Evolutionary conservation across 1,139 yeast genomes (phyloP), one percentile per base, ranked within the genome.

Genomic region (Zygoascus sp.): DNA sequence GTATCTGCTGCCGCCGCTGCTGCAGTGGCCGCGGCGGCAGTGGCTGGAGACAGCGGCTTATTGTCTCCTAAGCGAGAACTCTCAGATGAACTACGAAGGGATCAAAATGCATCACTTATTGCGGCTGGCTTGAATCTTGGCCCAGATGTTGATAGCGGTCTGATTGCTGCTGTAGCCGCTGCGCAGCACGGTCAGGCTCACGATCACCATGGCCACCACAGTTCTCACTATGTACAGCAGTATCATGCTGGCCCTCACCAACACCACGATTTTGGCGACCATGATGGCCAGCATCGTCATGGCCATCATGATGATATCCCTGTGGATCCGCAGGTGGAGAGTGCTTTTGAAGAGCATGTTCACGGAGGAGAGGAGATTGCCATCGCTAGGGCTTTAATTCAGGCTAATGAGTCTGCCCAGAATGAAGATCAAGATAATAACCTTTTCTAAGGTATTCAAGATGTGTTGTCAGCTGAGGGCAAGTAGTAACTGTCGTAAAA

Each of bases 151-250:
- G 63, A 71, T 10, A 58, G 64, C 11, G 80, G 80, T 42, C 74
- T 81, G 10, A 75, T 81, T 49, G 87, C 84, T 0, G 86, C 81
- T 2, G 84, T 81, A 2, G 84, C 80, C 54, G 80, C 81, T 40
- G 85, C 81, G 34, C 55, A 58, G 27, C 54, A 54, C 2, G 52
- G 49, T 5, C 55, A 54, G 25, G 52, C 38, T 2, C 50, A 45
- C 20, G 53, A 46, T 8, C 48, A 44, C 13, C 49, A 43, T 5
- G 44, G 38, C 8, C 50, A 45, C 19, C 44, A 41, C n/a, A 37
- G 23, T 38, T 20, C 43, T 13, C 43, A 40, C 17, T 39, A 39
- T 20, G 34, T 34, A 5, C 42, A 38, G 15, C 50, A 44, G 20
- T 44, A 34, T 28, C 46, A 44, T 32, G 21, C 27, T 8, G 32